Percentiles rank a stretch among this genome's conserved stretches.
phyloP scores from a whole-genome alignment of 352 stramenopile species.

The Phytophthora agathidicida region DNA sequence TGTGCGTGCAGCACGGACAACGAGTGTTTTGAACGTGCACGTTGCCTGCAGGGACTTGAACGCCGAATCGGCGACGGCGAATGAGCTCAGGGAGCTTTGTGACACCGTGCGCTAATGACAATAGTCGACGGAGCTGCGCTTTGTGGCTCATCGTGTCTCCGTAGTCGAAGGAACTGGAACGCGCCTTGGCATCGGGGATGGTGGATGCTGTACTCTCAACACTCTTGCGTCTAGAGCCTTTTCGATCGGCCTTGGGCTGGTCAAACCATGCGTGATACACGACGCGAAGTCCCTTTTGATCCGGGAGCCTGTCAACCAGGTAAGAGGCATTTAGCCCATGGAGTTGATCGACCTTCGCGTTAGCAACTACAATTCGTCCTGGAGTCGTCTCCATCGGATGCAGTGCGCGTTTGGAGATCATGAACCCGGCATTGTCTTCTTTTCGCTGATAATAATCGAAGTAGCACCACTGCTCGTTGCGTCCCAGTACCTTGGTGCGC shows the following conservation, averaged over 20 bases:
- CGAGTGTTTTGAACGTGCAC: constrained; percentile 29
- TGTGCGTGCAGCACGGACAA: constrained; percentile 46
- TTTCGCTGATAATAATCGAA: constrained; percentile 27
- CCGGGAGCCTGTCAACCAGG: constrained; percentile 28
- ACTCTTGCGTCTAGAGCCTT: background rate
- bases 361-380: constrained; percentile 5
- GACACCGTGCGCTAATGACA: constrained; percentile 23
- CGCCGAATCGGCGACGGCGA: constrained; percentile 38
- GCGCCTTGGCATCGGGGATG: background rate
- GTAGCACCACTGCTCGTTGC: constrained; percentile 33
- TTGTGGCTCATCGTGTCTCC: background rate
- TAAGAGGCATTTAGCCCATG: constrained; percentile 32
- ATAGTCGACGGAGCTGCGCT: constrained; percentile 22
- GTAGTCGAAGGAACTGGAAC: background rate
- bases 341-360: constrained; percentile 34
- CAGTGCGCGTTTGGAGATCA: constrained; percentile 24
- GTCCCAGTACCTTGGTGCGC: constrained; percentile 4
- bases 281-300: constrained; percentile 24
- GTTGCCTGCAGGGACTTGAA: constrained; percentile 32
- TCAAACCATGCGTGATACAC: constrained; percentile 37
- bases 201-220: background rate
- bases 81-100: constrained; percentile 38
- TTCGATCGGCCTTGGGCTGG: background rate
- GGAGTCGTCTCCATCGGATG: constrained; percentile 1
- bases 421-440: constrained; percentile 19